Evolutionary conservation across 2,329 filamentous ascomycete genomes (phyloP), one percentile per base, ranked within the genome.

Genomic region (Colletotrichum caudatum): DNA sequence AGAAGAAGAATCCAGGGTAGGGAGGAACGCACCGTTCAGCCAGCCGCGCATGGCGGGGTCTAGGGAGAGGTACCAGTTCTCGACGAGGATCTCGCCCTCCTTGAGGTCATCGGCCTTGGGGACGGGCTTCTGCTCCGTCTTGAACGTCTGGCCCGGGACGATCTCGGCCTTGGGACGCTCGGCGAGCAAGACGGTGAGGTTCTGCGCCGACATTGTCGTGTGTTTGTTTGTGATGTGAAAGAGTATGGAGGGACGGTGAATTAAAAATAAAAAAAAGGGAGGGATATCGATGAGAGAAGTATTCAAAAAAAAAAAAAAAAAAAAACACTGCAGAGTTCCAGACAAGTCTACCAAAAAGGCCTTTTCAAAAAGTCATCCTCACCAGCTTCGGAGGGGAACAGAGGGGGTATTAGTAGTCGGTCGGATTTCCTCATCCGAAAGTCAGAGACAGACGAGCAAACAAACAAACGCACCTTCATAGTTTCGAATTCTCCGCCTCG

Each of bases 11-110:
- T 4, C 29, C 29, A 29, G 44, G 26, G 29, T n/a, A n/a, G 44
- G 7, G 23, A 35, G 11, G 20, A 33, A 77, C 81, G 41, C 74
- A 88, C 86, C 86, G 73, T 88, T 91, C 26, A 94, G 81, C 91
- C 91, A 93, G 70, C 89, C 89, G 76, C 92, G 87, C 91, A 93
- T 93, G n/a, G 92, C 91, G 1, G 92, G 92, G 80, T 94, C 92
- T 50, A 94, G 84, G 12, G 89, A 91, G 56, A 93, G 84, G 77
- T 93, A 93, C 71, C 92, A 80, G 0, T 80, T 78, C 78, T 89
- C 86, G 56, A 89, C 80, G 62, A 94, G 84, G 66, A 93, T 84
- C 77, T 93, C 82, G 74, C 90, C 90, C 83, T 90, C 86, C 78
- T 91, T 86, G 53, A 92, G 84, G 72, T 88, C 84, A 41, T 81